Evolutionary conservation across 139 green algal genomes (phyloP), one percentile per base, ranked within the genome.

Genomic region (Eudorina sp.): DNA sequence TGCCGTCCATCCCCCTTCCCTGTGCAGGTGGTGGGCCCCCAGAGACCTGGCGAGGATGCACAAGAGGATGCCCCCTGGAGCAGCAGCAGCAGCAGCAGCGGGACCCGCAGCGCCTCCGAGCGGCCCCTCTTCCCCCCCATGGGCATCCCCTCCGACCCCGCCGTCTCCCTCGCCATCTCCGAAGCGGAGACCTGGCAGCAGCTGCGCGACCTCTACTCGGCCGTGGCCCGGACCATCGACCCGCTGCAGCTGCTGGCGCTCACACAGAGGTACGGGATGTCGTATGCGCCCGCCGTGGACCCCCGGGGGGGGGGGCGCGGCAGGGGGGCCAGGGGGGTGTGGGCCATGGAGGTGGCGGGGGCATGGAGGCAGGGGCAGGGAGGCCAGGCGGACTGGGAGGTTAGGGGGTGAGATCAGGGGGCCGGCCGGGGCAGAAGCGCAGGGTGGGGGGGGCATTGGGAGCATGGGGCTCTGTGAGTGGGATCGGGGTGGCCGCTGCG

Each of bases 121-220:
- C 34, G 21, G 25, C 77, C 77, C 7, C 53, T 84, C 48, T 84
- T 73, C 77, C 77, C 75, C 18, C 75, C 51, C 1, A 53, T 27
- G 11, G 34, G 8, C 23, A 2, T 73, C 16, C 77, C 77, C 34
- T n/a, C 36, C 29, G 77, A 84, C 77, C 36, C 77, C 9, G 8
- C 19, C 53, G 25, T 84, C 21, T 53, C 38, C 23, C 38, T 40
- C 36, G 53, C 53, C 53, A 84, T 84, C 77, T 36, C 19, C 36
- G 38, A 36, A 1, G 77, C 77, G 6, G 21, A 25, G 21, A 53
- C 23, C 51, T 84, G 77, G 77, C 53, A 19, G 77, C 0, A 74
- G 53, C 79, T 85, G 38, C 27, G 27, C 9, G 79, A 45, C 13
- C 38, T 85, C 29, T 75, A 75, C 41, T 4, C 6, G 25, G 31